These are phyloP conservation scores for Epichloe sp. DNA, from an alignment of 2,329 filamentous ascomycete genomes.

Conservation along the genomic window DNA sequence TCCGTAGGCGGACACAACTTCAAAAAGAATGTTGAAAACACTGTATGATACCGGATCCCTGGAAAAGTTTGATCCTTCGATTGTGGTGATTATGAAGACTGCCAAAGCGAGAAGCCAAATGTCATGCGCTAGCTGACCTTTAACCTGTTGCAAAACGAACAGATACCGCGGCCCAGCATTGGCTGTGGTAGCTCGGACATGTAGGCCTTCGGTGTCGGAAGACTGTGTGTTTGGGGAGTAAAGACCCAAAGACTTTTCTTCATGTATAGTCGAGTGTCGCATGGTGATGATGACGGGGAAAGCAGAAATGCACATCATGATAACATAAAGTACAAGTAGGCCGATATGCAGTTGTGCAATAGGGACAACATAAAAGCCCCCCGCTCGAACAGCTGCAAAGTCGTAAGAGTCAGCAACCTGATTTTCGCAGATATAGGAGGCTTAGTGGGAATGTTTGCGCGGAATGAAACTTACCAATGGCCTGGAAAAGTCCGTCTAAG, in stretches of 20 bases:
- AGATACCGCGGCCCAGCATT: neutral
- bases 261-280: slow-evolving; percentile 25
- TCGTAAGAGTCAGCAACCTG: neutral
- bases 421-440: neutral
- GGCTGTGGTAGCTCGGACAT: neutral
- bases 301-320: slow-evolving; percentile 55
- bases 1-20: slow-evolving; percentile 44
- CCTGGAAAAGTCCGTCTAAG: slow-evolving; percentile 53
- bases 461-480: slow-evolving; percentile 28
- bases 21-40: slow-evolving; percentile 45
- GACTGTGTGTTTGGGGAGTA: slow-evolving; percentile 18
- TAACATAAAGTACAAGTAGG: slow-evolving; percentile 45
- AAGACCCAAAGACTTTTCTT: slow-evolving; percentile 53
- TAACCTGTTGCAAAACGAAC: slow-evolving; percentile 43
- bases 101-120: slow-evolving; percentile 53
- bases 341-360: slow-evolving; percentile 44
- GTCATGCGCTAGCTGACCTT: slow-evolving; percentile 53
- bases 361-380: slow-evolving; percentile 52
- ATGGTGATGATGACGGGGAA: slow-evolving; percentile 52
- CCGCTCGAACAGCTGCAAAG: slow-evolving; percentile 42
- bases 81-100: slow-evolving; percentile 44
- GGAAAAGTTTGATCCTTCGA: slow-evolving; percentile 33
- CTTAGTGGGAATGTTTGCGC: neutral
- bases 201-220: neutral
- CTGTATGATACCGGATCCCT: slow-evolving; percentile 37